These are phyloP conservation scores for Yarrowia keelungensis DNA, from an alignment of 805 yeast species.

Conservation along the genomic window DNA sequence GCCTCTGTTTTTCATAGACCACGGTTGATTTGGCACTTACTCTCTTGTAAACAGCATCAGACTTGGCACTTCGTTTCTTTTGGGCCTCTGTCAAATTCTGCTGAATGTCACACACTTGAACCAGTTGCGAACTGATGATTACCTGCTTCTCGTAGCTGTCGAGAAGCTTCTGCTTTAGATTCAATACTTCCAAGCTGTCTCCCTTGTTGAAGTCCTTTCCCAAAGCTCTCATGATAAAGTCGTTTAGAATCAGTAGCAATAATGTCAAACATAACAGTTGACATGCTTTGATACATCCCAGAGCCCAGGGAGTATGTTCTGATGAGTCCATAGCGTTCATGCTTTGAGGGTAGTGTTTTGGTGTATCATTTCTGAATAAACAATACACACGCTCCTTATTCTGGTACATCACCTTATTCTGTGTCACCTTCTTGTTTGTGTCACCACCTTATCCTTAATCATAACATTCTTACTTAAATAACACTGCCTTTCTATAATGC, in stretches of 20 bases:
- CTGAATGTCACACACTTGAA: neutral
- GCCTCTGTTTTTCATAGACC: too few species aligned
- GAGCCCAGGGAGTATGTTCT: neutral
- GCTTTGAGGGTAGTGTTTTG: too few species aligned
- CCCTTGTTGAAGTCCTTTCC: slow-evolving; percentile 1
- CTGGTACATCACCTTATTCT: too few species aligned
- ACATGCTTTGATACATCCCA: neutral
- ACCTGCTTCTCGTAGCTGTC: neutral
- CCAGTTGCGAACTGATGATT: neutral
- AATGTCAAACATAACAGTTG: neutral
- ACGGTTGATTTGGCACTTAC: too few species aligned
- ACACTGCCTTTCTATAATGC: slow-evolving; percentile 27
- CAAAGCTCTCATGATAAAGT: slow-evolving; percentile 16
- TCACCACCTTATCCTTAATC: neutral
- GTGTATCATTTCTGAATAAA: neutral
- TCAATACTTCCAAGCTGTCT: neutral
- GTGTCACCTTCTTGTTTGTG: neutral
- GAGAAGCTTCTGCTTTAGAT: neutral
- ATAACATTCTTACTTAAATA: slow-evolving; percentile 17
- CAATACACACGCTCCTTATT: too few species aligned
- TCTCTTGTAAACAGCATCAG: too few species aligned
- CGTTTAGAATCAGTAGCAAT: neutral
- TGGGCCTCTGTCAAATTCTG: neutral
- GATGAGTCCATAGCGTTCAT: neutral
- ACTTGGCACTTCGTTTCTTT: neutral